These are phyloP conservation scores for Triticum dicoccoides DNA, from an alignment of 176 grass and related monocot species.

Conservation along the genomic window DNA sequence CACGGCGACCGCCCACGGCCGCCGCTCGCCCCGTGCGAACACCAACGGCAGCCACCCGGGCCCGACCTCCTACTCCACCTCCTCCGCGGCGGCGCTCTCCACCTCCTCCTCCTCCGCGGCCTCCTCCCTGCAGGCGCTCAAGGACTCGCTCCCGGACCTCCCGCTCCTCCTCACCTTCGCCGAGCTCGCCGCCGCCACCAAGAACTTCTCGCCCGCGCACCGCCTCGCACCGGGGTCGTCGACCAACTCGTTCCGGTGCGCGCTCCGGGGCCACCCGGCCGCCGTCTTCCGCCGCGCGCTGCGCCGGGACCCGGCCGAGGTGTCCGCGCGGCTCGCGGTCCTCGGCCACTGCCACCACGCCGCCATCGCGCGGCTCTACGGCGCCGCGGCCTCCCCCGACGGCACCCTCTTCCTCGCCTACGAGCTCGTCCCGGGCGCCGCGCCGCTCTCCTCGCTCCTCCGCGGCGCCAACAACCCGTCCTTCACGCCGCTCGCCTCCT, in stretches of 20 bases:
- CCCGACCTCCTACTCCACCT: neutral
- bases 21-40: neutral
- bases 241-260: constrained; percentile 56
- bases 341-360: constrained; percentile 81
- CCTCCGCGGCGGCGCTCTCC: constrained; percentile 25
- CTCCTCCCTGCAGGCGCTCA: constrained; percentile 47
- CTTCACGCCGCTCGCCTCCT: constrained; percentile 68
- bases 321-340: constrained; percentile 31
- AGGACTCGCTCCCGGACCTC: constrained; percentile 54
- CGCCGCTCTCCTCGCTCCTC: constrained; percentile 57
- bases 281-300: constrained; percentile 76
- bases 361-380: constrained; percentile 74
- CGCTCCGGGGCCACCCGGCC: constrained; percentile 57
- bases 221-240: constrained; percentile 33
- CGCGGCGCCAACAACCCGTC: constrained; percentile 67
- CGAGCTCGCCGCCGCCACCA: constrained; percentile 63
- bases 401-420: constrained; percentile 72
- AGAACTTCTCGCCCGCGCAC: constrained; percentile 57
- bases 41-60: constrained; percentile 3
- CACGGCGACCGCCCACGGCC: neutral
- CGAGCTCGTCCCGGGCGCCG: constrained; percentile 53
- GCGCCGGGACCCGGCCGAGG: constrained; percentile 43
- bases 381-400: constrained; percentile 63
- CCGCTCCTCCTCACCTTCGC: constrained; percentile 62
- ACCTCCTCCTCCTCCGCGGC: constrained; percentile 50